Conservation (phyloP, 176 grass and related monocot species). For the Cenchrus fungigraminus region DNA sequence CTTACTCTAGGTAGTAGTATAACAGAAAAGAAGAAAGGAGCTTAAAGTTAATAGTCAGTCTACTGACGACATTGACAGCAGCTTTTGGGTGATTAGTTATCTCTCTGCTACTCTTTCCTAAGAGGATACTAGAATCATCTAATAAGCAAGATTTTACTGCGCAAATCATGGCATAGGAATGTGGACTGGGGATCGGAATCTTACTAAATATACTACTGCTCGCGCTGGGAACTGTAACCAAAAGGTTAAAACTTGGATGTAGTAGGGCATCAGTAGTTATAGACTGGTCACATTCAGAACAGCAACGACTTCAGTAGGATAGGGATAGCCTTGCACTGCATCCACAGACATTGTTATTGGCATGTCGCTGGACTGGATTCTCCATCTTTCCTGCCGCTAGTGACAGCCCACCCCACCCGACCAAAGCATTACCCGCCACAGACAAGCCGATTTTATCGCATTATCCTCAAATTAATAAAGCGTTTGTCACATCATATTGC, state of each 20-base stretch:
- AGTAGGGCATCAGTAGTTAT: neutral
- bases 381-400: conserved; percentile 17
- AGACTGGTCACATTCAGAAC: neutral
- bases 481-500: conserved; percentile 37
- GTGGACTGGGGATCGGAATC: conserved; percentile 23
- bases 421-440: neutral
- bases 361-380: conserved; percentile 23
- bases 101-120: conserved; percentile 34
- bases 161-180: conserved; percentile 31
- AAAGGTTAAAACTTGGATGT: neutral
- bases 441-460: conserved; percentile 22
- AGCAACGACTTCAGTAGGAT: too few species aligned
- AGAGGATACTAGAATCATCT: conserved; percentile 33
- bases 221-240: neutral
- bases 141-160: conserved; percentile 35
- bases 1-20: neutral
- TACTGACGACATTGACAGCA: conserved; percentile 18
- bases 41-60: too few species aligned
- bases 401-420: neutral
- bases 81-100: conserved; percentile 48
- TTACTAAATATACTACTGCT: neutral
- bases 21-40: neutral
- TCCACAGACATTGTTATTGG: conserved; percentile 22
- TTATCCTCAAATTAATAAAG: conserved; percentile 19
- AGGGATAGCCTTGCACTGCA: conserved; percentile 7